phyloP scores from a whole-genome alignment of 1,284 basidiomycete species.

The Ceratobasidium sp. region DNA sequence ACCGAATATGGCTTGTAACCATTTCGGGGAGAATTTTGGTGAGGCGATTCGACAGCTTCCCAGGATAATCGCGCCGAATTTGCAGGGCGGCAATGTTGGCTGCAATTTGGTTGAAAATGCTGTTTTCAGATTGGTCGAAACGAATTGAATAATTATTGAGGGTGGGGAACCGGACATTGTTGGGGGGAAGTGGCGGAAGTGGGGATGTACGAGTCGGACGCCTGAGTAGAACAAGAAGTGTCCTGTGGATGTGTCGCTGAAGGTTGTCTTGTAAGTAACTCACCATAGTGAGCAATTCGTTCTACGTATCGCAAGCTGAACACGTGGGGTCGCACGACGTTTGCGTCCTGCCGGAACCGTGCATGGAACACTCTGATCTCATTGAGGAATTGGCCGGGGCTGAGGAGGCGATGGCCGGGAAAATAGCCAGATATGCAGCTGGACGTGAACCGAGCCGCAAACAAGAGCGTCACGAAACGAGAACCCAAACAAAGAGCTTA shows the following conservation, averaged over 20 bases:
- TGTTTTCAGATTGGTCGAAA: neutral
- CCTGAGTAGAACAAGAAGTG: neutral
- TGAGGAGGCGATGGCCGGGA: neutral
- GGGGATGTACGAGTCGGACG: neutral
- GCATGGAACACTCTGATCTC: neutral
- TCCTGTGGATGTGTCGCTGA: neutral
- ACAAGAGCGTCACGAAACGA: too few relatives aligned
- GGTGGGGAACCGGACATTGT: neutral
- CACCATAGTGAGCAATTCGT: too few relatives aligned
- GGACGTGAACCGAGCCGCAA: too few relatives aligned
- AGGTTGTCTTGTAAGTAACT: neutral
- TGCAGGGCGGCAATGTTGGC: neutral
- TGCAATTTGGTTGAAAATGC: neutral
- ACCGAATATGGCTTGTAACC: neutral
- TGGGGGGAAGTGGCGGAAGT: neutral
- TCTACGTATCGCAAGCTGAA: neutral
- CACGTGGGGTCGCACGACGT: neutral
- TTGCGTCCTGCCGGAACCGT: neutral
- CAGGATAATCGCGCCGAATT: neutral
- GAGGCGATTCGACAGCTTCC: neutral
- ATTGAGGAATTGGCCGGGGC: neutral
- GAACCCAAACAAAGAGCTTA: too few relatives aligned
- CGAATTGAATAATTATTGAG: neutral
- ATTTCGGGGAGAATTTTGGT: neutral
- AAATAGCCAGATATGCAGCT: too few relatives aligned